Conservation (phyloP, 306 rosid species). For the Leucaena leucocephala region DNA sequence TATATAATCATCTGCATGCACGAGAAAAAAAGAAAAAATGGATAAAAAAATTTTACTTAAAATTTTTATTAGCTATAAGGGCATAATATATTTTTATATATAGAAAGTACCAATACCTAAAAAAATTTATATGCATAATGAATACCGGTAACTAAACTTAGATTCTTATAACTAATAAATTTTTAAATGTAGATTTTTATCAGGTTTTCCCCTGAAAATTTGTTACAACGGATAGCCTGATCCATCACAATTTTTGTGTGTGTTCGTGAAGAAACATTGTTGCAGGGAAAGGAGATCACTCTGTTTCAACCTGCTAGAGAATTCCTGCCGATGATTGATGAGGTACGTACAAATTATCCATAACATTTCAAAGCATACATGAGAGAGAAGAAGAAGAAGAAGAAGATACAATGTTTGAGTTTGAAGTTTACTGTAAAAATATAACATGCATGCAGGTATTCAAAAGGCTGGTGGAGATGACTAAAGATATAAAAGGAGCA, state of each 20-base stretch:
- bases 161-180: too few relatives aligned
- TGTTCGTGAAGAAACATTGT: conserved; percentile 6
- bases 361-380: not conserved
- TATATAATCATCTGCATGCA: not conserved
- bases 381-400: not conserved
- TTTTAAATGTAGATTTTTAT: too few relatives aligned
- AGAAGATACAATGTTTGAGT: not conserved
- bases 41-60: too few relatives aligned
- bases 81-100: too few relatives aligned
- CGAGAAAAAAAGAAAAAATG: not conserved
- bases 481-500: conserved; percentile 72
- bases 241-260: not conserved
- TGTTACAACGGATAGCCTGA: not conserved
- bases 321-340: conserved; percentile 81
- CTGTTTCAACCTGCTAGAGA: conserved; percentile 90
- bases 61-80: too few relatives aligned
- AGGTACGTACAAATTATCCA: conserved; percentile 44
- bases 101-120: too few relatives aligned
- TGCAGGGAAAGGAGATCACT: conserved; percentile 76
- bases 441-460: conserved; percentile 60
- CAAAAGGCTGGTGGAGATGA: conserved; percentile 75
- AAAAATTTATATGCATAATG: too few relatives aligned
- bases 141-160: too few relatives aligned
- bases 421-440: not conserved
- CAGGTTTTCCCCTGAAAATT: not conserved